Evolutionary conservation across 108 stramenopile genomes (phyloP), one percentile per base, ranked within the genome.

Genomic region (Craspedostauros australis): DNA sequence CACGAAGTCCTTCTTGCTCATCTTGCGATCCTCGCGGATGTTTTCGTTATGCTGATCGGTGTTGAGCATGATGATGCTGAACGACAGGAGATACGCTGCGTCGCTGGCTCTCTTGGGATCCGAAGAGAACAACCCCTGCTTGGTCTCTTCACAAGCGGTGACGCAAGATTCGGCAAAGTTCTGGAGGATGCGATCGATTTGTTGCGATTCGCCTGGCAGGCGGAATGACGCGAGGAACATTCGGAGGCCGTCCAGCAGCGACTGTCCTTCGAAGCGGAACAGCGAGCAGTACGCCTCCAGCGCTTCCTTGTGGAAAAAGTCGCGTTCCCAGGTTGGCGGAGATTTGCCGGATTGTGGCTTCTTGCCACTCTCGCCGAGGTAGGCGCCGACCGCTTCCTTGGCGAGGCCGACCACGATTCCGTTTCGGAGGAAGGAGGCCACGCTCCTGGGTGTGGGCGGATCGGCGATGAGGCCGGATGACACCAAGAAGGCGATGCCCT

Each of bases 41-140:
- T 94, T 94, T 38, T 91, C 80, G 54, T 98, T 98, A 80, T 98
- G 97, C 37, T 85, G 85, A 79, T 98, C 97, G 14, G 97, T 98
- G 66, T 98, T 98, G 22, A 98, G 79, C 95, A 98, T 98, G 43
- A 98, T 96, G 32, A 97, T 95, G 67, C 91, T 93, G 57, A 95
- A 97, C 4, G 84, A 82, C 15, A 97, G 73, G 16, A 97, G 76
- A 46, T 91, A 97, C 2, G 95, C 94, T 21, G 94, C 86, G 66
- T 97, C 96, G 53, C 76, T 79, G 14, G 85, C 84, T 18, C 75
- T 65, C 51, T 96, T 95, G 12, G 92, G 85, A 45, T 92, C 79
- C 2, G 71, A 55, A 1, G 86, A 77, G 68, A 92, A 84, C 1
- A 85, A 9, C n/a, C 73, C 78, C 27, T 64, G 45, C 12, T 54